Evolutionary conservation across 2,329 filamentous ascomycete species (phyloP), one percentile per base, ranked within the genome.

Genomic region (Verticillium nubilum): DNA sequence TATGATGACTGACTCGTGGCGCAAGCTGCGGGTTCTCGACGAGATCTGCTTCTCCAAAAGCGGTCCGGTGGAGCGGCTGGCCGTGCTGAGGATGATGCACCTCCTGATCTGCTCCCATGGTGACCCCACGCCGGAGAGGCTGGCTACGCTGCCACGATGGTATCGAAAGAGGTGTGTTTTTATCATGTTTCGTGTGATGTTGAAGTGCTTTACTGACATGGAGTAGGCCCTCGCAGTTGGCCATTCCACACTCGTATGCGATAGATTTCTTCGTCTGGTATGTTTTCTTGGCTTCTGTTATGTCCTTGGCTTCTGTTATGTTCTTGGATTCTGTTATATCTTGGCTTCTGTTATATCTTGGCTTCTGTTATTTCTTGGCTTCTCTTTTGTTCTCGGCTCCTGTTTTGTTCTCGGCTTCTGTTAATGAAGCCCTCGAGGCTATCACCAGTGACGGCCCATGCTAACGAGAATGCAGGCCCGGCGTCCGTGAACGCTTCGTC

Each of bases 211-310:
- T 50, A 25, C 13, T 5, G 13, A 4, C 5, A 13, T 2, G 52
- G 1, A 42, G n/a, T 56, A 71, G 67, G 10, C 69, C 69, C 5
- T 68, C 68, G 9, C 66, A 71, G 56, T 54, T 59, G 0, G 42
- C 42, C 10, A 19, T 69, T 1, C 59, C 68, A 1, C 69, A 71
- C 10, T 66, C 69, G 0, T 67, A 67, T 12, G 68, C 67, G 0
- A 69, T 69, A 7, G 67, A 71, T 57, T 71, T 68, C 47, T 69
- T 71, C 2, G 67, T 67, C 23, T 69, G 67, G 67, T 69, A 62
- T 10, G 65, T 57, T 0, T 6, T 12, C 29, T 9, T 4, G 19
- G n/a, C 4, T 37, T 15, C 35, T 17, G 17, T 17, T 37, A 15
- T 15, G 17, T 37, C 17, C 35, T 15, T n/a, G 12, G 17, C 35